These are phyloP conservation scores for Aspergillus uvarum DNA, from an alignment of 2,329 filamentous ascomycete genomes.

Conservation along the genomic window DNA sequence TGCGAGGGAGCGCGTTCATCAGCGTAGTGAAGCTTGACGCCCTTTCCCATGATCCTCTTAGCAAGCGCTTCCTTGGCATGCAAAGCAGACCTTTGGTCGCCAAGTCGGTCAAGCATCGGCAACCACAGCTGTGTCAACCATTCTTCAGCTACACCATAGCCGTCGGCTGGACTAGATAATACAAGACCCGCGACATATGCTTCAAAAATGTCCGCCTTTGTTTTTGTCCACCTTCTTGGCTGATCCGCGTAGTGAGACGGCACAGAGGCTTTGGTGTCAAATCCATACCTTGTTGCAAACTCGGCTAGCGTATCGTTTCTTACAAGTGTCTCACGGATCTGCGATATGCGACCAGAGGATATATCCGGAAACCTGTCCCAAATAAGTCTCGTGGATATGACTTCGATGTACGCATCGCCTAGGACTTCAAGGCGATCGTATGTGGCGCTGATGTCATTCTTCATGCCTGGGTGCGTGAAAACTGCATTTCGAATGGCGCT, in stretches of 20 bases:
- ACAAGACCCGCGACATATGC: conserved; percentile 82
- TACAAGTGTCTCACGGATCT: conserved; percentile 74
- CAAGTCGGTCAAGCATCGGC: conserved; percentile 53
- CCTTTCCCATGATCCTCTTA: conserved; percentile 55
- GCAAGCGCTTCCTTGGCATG: conserved; percentile 56
- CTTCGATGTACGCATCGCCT: conserved; percentile 81
- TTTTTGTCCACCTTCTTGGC: conserved; percentile 64
- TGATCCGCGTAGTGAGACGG: conserved; percentile 49
- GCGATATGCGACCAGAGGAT: conserved; percentile 67
- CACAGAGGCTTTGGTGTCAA: conserved; percentile 64
- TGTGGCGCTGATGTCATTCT: conserved; percentile 34
- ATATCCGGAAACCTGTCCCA: conserved; percentile 68
- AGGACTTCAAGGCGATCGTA: conserved; percentile 89
- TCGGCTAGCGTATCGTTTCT: conserved; percentile 74
- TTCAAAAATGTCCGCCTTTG: conserved; percentile 84
- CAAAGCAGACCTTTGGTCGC: conserved; percentile 28
- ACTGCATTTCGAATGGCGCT: conserved; percentile 60
- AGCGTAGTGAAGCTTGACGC: conserved; percentile 62
- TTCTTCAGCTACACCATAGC: conserved; percentile 59
- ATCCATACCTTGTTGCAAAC: conserved; percentile 69
- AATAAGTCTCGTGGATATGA: conserved; percentile 73
- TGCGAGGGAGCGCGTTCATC: conserved; percentile 39
- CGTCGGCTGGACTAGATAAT: conserved; percentile 63
- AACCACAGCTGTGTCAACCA: conserved; percentile 80
- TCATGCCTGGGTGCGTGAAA: conserved; percentile 64